A percentile compares a stretch with the other conserved stretches of the same genome.
Evolutionary conservation across 345 rosid species (phyloP).

Genomic region (Rhodomyrtus tomentosa): DNA sequence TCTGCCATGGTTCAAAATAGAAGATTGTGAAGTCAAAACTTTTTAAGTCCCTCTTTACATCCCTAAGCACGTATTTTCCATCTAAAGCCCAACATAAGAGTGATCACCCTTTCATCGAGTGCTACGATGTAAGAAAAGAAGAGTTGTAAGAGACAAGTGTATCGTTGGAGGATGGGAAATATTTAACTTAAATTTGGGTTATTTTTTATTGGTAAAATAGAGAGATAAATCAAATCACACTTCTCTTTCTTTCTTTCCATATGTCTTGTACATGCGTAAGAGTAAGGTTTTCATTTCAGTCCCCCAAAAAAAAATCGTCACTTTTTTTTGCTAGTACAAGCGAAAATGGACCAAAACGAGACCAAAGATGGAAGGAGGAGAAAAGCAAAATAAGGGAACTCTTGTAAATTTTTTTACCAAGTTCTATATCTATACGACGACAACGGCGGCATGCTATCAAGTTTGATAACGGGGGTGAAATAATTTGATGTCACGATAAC

Average conservation of each 20-base stretch:
- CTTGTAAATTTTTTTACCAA: too few species aligned
- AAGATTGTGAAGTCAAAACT: too few species aligned
- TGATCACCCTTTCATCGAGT: too few species aligned
- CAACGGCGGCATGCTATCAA: too few species aligned
- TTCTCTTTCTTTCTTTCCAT: not conserved
- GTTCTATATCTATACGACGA: rapidly evolving
- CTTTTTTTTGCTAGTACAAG: not conserved
- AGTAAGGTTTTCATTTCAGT: not conserved
- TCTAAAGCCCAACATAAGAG: too few species aligned
- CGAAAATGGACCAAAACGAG: not conserved
- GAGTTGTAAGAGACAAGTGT: too few species aligned
- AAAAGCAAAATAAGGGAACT: not conserved
- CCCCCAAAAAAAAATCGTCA: not conserved
- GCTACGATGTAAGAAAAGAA: too few species aligned
- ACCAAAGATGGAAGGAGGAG: not conserved
- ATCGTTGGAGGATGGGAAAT: not conserved
- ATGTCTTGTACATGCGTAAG: not conserved
- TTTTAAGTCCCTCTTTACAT: too few species aligned
- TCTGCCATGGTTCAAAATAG: too few species aligned
- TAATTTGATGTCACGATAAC: not conserved
- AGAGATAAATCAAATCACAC: not conserved
- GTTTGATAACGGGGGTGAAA: not conserved
- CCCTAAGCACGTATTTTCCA: too few species aligned
- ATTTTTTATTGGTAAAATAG: not conserved
- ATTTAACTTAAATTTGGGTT: not conserved